These are phyloP conservation scores for Lumnitzera racemosa DNA, from an alignment of 345 rosid genomes.

Conservation along the genomic window DNA sequence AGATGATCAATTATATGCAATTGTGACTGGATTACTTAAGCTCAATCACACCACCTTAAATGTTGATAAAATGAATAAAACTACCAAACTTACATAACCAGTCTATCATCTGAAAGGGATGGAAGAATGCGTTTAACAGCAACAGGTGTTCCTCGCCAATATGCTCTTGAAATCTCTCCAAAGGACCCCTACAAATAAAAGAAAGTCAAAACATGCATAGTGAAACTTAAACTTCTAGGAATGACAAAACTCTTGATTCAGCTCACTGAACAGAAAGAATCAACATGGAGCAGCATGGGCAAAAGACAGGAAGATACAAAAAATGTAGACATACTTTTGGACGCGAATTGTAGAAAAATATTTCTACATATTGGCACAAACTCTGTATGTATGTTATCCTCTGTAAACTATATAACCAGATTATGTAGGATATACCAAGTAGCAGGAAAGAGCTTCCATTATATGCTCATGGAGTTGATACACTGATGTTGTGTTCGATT, in stretches of 20 bases:
- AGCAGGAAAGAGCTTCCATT: too few species aligned
- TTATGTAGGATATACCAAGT: too few species aligned
- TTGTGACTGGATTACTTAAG: too few species aligned
- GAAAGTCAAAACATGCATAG: background rate
- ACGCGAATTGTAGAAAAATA: too few species aligned
- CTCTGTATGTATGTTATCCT: too few species aligned
- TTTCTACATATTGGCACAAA: too few species aligned
- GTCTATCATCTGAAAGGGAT: constrained; percentile 94
- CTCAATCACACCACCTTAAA: background rate
- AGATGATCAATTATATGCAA: too few species aligned
- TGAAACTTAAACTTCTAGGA: background rate
- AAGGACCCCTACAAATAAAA: constrained; percentile 69
- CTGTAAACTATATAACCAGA: too few species aligned
- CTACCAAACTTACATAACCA: constrained; percentile 70
- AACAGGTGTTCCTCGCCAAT: constrained; percentile 98
- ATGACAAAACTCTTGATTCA: too few species aligned
- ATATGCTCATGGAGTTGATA: too few species aligned
- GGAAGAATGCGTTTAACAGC: constrained; percentile 98
- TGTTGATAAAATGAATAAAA: constrained; percentile 2
- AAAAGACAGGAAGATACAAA: background rate
- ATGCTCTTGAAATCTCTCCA: constrained; percentile 92
- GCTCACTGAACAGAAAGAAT: background rate
- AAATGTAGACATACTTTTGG: too few species aligned
- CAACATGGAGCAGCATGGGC: background rate
- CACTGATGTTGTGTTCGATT: too few species aligned